Evolutionary conservation across 495 filamentous ascomycete species (phyloP).

Genomic region (Tuber brumale): DNA sequence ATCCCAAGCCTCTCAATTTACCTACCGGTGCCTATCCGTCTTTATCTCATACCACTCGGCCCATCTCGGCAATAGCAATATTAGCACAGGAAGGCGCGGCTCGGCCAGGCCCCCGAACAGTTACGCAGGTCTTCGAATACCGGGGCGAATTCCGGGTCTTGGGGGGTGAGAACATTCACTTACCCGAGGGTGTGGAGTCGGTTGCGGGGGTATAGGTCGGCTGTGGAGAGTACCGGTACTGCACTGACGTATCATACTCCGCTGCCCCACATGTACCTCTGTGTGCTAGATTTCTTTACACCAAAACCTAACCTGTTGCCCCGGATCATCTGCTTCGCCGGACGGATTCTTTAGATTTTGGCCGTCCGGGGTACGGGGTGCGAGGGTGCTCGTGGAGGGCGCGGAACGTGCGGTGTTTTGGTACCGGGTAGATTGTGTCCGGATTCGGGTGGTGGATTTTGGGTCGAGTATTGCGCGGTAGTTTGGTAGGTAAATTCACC

Average conservation of each 20-base stretch:
- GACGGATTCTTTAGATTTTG: neutral
- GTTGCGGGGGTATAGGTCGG: neutral
- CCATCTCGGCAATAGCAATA: neutral
- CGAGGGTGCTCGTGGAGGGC: neutral
- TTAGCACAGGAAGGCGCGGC: neutral
- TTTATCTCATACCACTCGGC: neutral
- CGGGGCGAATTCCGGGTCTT: neutral
- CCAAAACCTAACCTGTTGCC: no score
- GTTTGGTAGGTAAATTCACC: no score
- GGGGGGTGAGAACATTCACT: neutral
- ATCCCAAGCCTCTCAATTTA: neutral
- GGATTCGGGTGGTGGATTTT: no score
- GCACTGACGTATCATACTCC: neutral
- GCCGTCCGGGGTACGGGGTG: neutral
- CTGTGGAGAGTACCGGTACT: no score
- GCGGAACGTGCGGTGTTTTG: neutral
- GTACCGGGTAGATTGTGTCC: no score
- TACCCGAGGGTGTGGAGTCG: neutral
- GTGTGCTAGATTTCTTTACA: no score
- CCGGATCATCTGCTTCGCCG: no score
- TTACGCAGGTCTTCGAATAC: neutral
- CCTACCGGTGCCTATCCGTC: neutral
- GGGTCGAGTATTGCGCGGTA: no score
- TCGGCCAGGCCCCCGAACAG: neutral
- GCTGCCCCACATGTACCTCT: no score